These are phyloP conservation scores for Brassica incana DNA, from an alignment of 345 rosid genomes.

Conservation along the genomic window DNA sequence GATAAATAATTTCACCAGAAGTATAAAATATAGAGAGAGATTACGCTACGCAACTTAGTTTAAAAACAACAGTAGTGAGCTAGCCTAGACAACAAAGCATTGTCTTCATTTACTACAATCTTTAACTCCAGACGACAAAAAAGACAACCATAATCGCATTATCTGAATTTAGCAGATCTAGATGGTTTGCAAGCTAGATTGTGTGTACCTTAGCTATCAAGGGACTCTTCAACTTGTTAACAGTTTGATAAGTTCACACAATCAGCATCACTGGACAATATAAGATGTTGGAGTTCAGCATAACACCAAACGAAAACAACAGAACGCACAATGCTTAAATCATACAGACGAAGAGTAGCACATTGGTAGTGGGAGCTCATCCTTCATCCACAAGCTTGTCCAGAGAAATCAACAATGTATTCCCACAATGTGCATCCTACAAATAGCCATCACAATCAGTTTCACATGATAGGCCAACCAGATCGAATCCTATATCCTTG, in stretches of 20 bases:
- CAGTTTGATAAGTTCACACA: constrained; percentile 63
- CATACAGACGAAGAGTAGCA: too few species aligned
- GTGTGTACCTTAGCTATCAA: constrained; percentile 65
- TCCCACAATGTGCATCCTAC: constrained; percentile 97
- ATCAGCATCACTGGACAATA: constrained; percentile 54
- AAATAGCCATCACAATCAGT: constrained; percentile 12
- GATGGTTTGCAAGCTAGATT: background rate
- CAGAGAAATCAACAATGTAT: constrained; percentile 83
- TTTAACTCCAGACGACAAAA: background rate
- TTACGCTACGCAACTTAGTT: background rate
- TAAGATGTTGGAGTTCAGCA: background rate
- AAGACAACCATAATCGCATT: background rate
- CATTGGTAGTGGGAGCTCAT: too few species aligned
- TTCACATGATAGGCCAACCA: too few species aligned
- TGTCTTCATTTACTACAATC: background rate
- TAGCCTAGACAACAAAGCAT: background rate
- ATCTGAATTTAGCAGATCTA: background rate
- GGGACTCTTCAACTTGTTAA: constrained; percentile 64
- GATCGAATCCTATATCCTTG: too few species aligned
- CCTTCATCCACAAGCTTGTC: constrained; percentile 63
- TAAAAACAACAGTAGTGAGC: background rate
- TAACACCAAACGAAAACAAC: background rate
- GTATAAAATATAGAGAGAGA: background rate
- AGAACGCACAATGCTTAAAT: background rate
- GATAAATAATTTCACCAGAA: background rate